A percentile compares a stretch with the other conserved stretches of the same genome.
Evolutionary conservation across 2,329 filamentous ascomycete genomes (phyloP).

Genomic region (Colletotrichum cordylinicola): DNA sequence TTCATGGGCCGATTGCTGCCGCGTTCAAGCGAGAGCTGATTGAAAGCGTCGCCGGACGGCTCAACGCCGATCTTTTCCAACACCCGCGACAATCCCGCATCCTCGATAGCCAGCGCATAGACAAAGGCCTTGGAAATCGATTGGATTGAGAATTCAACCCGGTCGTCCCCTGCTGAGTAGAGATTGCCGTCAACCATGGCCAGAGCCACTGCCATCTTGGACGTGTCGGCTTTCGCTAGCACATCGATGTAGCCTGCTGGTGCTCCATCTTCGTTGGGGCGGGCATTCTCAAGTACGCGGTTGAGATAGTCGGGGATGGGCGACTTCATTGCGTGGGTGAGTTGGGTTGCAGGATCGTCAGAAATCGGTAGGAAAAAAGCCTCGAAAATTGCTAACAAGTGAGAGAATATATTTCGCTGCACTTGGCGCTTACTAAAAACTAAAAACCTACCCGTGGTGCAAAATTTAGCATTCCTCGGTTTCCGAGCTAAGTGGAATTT

Average conservation of each 20-base stretch:
- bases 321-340: conserved; percentile 32
- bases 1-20: conserved; percentile 38
- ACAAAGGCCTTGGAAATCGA: conserved; percentile 47
- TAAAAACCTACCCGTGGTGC: neutral
- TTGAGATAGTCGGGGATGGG: conserved; percentile 40
- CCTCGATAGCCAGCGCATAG: conserved; percentile 44
- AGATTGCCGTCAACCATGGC: conserved; percentile 45
- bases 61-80: conserved; percentile 45
- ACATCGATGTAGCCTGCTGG: conserved; percentile 43
- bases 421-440: neutral
- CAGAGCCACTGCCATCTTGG: conserved; percentile 41
- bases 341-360: neutral
- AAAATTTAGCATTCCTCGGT: neutral
- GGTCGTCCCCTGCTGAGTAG: conserved; percentile 43
- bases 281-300: conserved; percentile 35
- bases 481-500: neutral
- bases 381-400: neutral
- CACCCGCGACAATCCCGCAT: conserved; percentile 37
- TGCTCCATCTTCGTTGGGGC: conserved; percentile 32
- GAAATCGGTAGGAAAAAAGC: neutral
- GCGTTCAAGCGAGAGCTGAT: conserved; percentile 35
- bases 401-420: neutral
- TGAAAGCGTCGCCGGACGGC: conserved; percentile 44
- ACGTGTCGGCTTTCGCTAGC: conserved; percentile 42
- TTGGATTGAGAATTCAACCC: conserved; percentile 45